Base-by-base conservation (phyloP, 1,139 yeast species). In the Candida glucosophila region DNA sequence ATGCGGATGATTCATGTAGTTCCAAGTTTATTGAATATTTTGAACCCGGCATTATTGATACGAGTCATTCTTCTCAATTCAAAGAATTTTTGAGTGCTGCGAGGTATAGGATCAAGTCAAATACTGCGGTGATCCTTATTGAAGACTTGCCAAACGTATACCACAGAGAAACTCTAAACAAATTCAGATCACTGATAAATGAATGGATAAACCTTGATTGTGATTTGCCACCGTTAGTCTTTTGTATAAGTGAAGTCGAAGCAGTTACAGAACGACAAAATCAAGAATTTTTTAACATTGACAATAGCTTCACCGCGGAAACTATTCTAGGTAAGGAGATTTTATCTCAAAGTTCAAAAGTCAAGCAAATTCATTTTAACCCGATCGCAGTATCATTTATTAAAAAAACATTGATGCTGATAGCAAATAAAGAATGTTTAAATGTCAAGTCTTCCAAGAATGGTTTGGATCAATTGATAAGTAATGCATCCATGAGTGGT, bases 101-200 rank as follows among this genome's bases (percentile, higher is more conserved):
- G 20, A 69, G 66, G 35, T 77, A 71, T 47, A 58, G 52, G 22
- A 34, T 43, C 5, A 72, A 68, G 2, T 37, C 47, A 3, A 67
- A 72, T 31, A 39, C 62, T 22, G 56, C 71, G 18, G 52, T 77
- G 22, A 49, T 86, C 1, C 39, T 90, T 3, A 60, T 88, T 1
- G 97, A 90, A 43, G 97, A 90, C 33, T 46, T 86, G 5, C 98
- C 98, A 0, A 85, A 85, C 46, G 57, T 86, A 2, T 73, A 76
- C 40, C 85, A 82, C 45, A 48, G 46, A 4, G 73, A 64, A 3
- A 80, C 93, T 0, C 56, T 74, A 27, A 30, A 33, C 4, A 47
- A 50, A 8, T 86, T 86, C 39, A 73, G 79, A 32, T 44, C 50
- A 3, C 53, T 75, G 1, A 34, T 88, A 2, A 37, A 53, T 11